A percentile compares a stretch with the other conserved stretches of the same genome.
These are phyloP conservation scores for Passalora sequoiae DNA, from an alignment of 2,329 filamentous ascomycete genomes.

Conservation along the genomic window DNA sequence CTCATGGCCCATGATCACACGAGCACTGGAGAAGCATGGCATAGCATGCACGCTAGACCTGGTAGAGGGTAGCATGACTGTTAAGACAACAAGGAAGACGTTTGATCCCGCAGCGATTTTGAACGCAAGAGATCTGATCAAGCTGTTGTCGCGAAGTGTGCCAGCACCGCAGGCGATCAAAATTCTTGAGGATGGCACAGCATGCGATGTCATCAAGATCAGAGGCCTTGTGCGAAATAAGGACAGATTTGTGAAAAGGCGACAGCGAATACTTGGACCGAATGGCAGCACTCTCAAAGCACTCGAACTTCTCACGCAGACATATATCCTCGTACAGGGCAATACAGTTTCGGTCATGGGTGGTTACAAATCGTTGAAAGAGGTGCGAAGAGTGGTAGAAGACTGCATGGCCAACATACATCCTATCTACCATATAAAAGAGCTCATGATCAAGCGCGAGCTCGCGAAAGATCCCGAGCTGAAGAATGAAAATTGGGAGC, in stretches of 20 bases:
- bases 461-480: slow-evolving; percentile 83
- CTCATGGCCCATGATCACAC: slow-evolving; percentile 86
- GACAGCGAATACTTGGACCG: slow-evolving; percentile 87
- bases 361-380: slow-evolving; percentile 86
- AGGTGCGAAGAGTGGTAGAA: slow-evolving; percentile 80
- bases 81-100: slow-evolving; percentile 88
- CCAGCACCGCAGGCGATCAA: slow-evolving; percentile 89
- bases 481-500: slow-evolving; percentile 85
- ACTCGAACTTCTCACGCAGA: slow-evolving; percentile 82
- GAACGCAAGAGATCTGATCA: slow-evolving; percentile 90
- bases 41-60: slow-evolving; percentile 90
- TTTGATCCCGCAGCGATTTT: slow-evolving; percentile 89
- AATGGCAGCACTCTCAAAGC: slow-evolving; percentile 91
- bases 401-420: slow-evolving; percentile 97
- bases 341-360: slow-evolving; percentile 94
- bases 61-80: slow-evolving; percentile 92
- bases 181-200: slow-evolving; percentile 85
- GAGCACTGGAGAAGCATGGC: slow-evolving; percentile 76
- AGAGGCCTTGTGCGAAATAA: slow-evolving; percentile 85
- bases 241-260: slow-evolving; percentile 88
- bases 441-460: slow-evolving; percentile 90
- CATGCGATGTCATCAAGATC: slow-evolving; percentile 95
- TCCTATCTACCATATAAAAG: slow-evolving; percentile 88
- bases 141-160: slow-evolving; percentile 83
- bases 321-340: slow-evolving; percentile 92